Evolutionary conservation across 2,329 filamentous ascomycete genomes (phyloP).

Genomic region (Calcarisporium arbuscula): DNA sequence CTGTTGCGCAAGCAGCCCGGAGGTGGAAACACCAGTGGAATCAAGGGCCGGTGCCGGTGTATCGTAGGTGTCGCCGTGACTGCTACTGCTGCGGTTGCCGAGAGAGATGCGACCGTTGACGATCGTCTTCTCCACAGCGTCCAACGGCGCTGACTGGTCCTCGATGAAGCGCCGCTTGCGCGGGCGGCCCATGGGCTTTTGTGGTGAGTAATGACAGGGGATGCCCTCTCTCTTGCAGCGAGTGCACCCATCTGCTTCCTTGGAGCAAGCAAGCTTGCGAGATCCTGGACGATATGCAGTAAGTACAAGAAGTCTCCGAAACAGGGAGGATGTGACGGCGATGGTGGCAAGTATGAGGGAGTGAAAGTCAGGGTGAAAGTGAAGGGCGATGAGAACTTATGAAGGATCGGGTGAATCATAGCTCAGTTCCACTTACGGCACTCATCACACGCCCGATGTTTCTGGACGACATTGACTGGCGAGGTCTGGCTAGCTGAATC

Average conservation of each 20-base stretch:
- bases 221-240: constrained; percentile 53
- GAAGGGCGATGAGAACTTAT: background rate
- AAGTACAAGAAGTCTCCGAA: constrained; percentile 22
- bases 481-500: constrained; percentile 7
- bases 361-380: too few species aligned
- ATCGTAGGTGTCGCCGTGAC: background rate
- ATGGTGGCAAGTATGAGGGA: too few species aligned
- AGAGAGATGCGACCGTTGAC: background rate
- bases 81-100: background rate
- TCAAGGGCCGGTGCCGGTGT: too few species aligned
- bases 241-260: constrained; percentile 52
- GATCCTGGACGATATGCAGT: constrained; percentile 36
- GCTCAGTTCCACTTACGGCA: too few species aligned
- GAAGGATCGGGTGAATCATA: too few species aligned
- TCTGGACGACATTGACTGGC: constrained; percentile 25
- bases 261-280: constrained; percentile 60
- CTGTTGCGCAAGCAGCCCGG: too few species aligned
- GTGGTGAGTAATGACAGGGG: constrained; percentile 54
- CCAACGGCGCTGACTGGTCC: constrained; percentile 6
- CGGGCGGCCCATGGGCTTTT: constrained; percentile 62
- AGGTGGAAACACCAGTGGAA: too few species aligned
- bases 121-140: background rate
- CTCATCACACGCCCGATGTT: constrained; percentile 60
- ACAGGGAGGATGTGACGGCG: constrained; percentile 4
- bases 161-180: constrained; percentile 45